Conservation (phyloP, 805 yeast genomes). For the Starmerella scarabaei region DNA sequence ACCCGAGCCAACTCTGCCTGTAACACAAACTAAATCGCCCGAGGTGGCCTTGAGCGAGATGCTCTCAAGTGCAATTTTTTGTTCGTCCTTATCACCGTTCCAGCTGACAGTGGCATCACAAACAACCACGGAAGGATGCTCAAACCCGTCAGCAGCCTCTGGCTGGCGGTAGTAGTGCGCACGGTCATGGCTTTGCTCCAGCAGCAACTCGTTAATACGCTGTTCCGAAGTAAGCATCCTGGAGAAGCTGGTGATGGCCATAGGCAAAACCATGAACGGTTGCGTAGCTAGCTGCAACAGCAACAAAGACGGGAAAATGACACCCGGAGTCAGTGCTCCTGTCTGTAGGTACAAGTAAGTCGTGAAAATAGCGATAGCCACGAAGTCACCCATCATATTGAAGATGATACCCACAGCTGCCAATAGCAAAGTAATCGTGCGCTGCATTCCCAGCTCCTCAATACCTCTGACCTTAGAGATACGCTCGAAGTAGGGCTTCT, state of each 20-base stretch:
- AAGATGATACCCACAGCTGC: conserved; percentile 31
- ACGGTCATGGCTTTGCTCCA: conserved; percentile 57
- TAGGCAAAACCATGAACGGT: conserved; percentile 85
- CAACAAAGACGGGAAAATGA: conserved; percentile 55
- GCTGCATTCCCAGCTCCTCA: conserved; percentile 63
- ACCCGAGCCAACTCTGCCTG: conserved; percentile 78
- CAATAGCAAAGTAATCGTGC: conserved; percentile 50
- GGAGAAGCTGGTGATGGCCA: conserved; percentile 66
- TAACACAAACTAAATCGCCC: conserved; percentile 68
- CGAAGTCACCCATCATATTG: conserved; percentile 64
- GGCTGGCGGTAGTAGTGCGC: conserved; percentile 46
- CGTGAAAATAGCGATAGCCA: conserved; percentile 78
- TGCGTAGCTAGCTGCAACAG: conserved; percentile 60
- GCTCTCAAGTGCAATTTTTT: conserved; percentile 28
- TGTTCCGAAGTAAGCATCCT: conserved; percentile 53
- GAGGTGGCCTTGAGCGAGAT: conserved; percentile 51
- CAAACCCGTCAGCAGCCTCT: conserved; percentile 41
- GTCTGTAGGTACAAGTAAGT: conserved; percentile 52
- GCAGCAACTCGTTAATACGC: conserved; percentile 61
- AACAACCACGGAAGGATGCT: conserved; percentile 41
- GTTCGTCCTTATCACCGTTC: conserved; percentile 41
- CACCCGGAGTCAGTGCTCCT: conserved; percentile 66
- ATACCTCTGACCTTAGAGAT: conserved; percentile 65
- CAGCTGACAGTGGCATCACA: conserved; percentile 30
- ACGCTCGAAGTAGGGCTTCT: conserved; percentile 63